Percentiles rank a stretch among this genome's conserved stretches.
Evolutionary conservation across 176 grass and related monocot species (phyloP).

Genomic region (Paspalum vaginatum): DNA sequence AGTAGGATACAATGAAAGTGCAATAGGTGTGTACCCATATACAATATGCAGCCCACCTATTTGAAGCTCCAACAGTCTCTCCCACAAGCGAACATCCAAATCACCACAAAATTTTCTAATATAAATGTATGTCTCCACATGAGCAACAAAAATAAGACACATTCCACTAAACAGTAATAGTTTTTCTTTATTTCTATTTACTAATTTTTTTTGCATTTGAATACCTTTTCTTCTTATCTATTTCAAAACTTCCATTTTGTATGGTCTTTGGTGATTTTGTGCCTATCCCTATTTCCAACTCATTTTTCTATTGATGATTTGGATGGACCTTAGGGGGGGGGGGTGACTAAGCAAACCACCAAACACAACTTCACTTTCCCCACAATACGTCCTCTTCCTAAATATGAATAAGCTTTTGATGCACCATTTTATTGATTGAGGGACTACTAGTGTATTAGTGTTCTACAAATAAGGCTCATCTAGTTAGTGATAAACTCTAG

Average conservation of each 20-base stretch:
- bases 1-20: slow-evolving; percentile 21
- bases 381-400: neutral
- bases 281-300: neutral
- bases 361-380: slow-evolving; percentile 30
- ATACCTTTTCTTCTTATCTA: neutral
- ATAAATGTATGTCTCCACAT: slow-evolving; percentile 32
- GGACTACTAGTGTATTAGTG: neutral
- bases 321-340: neutral
- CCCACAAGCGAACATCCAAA: slow-evolving; percentile 37
- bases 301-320: slow-evolving; percentile 11
- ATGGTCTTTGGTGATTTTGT: neutral
- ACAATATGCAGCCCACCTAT: slow-evolving; percentile 28
- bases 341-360: neutral
- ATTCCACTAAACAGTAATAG: slow-evolving; percentile 5
- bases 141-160: slow-evolving; percentile 21
- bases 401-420: slow-evolving; percentile 17
- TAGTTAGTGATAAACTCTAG: neutral
- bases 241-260: slow-evolving; percentile 15
- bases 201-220: neutral
- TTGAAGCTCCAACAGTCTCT: slow-evolving; percentile 30
- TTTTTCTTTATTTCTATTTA: slow-evolving; percentile 17
- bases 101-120: slow-evolving; percentile 49
- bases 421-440: neutral
- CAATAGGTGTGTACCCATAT: slow-evolving; percentile 9
- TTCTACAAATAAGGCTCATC: slow-evolving; percentile 2